Conservation (phyloP, 176 grass and related monocot species). For the Alopecurus myosuroides region DNA sequence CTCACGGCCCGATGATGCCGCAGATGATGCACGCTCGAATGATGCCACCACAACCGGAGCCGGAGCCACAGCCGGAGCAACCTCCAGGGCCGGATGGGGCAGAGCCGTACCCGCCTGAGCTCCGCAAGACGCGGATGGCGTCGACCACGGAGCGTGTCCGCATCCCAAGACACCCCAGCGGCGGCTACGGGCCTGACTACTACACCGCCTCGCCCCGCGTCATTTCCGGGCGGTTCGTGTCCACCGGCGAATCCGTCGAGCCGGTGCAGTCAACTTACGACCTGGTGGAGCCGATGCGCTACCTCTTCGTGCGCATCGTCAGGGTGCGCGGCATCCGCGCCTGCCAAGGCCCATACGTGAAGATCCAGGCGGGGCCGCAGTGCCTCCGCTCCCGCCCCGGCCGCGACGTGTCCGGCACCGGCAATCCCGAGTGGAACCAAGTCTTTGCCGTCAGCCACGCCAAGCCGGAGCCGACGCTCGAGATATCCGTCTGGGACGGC, state of each 20-base stretch:
- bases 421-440: slow-evolving; percentile 84
- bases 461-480: slow-evolving; percentile 62
- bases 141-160: slow-evolving; percentile 38
- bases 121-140: slow-evolving; percentile 64
- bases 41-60: slow-evolving; percentile 13
- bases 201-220: slow-evolving; percentile 34
- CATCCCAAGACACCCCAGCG: slow-evolving; percentile 23
- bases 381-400: slow-evolving; percentile 46
- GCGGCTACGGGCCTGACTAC: slow-evolving; percentile 11
- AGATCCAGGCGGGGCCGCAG: slow-evolving; percentile 51
- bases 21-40: slow-evolving; percentile 27
- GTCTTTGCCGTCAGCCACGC: slow-evolving; percentile 67
- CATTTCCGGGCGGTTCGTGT: slow-evolving; percentile 64
- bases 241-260: slow-evolving; percentile 44
- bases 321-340: slow-evolving; percentile 62
- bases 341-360: slow-evolving; percentile 74
- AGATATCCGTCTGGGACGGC: slow-evolving; percentile 82
- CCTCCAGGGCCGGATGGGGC: slow-evolving; percentile 36
- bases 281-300: slow-evolving; percentile 88
- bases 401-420: slow-evolving; percentile 46
- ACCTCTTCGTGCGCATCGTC: slow-evolving; percentile 83
- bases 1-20: background rate
- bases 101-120: slow-evolving; percentile 62
- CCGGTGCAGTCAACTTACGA: slow-evolving; percentile 60
- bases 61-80: slow-evolving; percentile 11